Conservation (phyloP, 179 eudicot species). For the Actinidia arguta region DNA sequence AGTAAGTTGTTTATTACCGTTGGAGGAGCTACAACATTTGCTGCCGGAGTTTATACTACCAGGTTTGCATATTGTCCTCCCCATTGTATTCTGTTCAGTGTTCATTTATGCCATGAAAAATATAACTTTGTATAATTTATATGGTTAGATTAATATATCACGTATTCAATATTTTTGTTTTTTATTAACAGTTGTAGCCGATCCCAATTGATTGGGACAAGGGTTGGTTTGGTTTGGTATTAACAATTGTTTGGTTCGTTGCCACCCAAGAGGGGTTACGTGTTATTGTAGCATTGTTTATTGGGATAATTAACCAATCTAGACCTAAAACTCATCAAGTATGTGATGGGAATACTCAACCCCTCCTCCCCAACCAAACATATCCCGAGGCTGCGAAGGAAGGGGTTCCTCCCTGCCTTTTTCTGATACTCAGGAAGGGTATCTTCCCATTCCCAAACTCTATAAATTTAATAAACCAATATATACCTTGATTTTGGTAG, state of each 20-base stretch:
- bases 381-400: background rate
- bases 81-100: background rate
- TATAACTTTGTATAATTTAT: background rate
- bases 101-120: background rate
- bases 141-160: background rate
- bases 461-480: background rate
- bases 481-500: background rate
- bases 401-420: background rate
- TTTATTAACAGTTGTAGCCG: too few relatives aligned
- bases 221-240: background rate
- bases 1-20: constrained; percentile 80
- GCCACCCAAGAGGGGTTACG: background rate
- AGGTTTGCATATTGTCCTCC: constrained; percentile 50
- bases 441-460: background rate
- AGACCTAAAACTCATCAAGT: background rate
- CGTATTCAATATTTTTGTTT: too few relatives aligned
- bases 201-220: background rate
- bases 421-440: too few relatives aligned
- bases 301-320: background rate
- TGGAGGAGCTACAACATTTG: constrained; percentile 94
- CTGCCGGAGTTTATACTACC: constrained; percentile 96
- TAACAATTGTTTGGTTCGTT: background rate
- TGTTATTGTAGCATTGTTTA: background rate
- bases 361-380: background rate
- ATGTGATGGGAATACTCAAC: background rate